Evolutionary conservation across 768 basidiomycete genomes (phyloP).

Genomic region (Podaxis sp.): DNA sequence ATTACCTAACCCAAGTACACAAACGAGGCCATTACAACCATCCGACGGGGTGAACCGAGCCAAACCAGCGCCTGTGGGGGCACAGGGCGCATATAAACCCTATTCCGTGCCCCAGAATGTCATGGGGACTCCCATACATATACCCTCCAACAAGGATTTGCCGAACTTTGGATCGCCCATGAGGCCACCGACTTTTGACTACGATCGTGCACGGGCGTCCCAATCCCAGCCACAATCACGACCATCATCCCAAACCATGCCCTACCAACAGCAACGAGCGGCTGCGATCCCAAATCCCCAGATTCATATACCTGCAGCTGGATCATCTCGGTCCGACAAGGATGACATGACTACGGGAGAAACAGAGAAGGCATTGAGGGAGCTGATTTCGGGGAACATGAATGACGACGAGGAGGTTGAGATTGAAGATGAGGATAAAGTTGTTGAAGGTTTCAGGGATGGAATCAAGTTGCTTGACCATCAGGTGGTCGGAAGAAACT

Average conservation of each 20-base stretch:
- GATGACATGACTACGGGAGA: slow-evolving; percentile 45
- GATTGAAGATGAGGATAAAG: slow-evolving; percentile 64
- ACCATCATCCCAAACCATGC: neutral
- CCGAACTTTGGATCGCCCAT: neutral
- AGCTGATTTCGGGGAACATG: slow-evolving; percentile 69
- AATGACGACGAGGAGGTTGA: slow-evolving; percentile 57
- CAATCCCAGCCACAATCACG: neutral
- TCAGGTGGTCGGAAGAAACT: slow-evolving; percentile 80
- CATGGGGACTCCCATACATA: slow-evolving; percentile 28
- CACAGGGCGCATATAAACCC: slow-evolving; percentile 13
- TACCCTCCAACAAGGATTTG: slow-evolving; percentile 34
- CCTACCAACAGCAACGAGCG: slow-evolving; percentile 29
- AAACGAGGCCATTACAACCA: slow-evolving; percentile 9
- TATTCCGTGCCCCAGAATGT: slow-evolving; percentile 16
- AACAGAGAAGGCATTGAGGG: slow-evolving; percentile 76
- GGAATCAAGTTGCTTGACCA: slow-evolving; percentile 77
- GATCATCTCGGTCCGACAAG: slow-evolving; percentile 20
- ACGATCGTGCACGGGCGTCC: neutral
- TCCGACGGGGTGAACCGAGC: slow-evolving; percentile 2
- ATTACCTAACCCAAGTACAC: slow-evolving; percentile 9
- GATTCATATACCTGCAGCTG: slow-evolving; percentile 11
- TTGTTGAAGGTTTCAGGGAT: slow-evolving; percentile 76
- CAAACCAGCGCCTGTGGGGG: neutral
- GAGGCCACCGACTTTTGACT: slow-evolving; percentile 17
- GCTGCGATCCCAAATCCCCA: slow-evolving; percentile 29